Evolutionary conservation across 1,284 basidiomycete genomes (phyloP).

Genomic region (Malassezia globosa): DNA sequence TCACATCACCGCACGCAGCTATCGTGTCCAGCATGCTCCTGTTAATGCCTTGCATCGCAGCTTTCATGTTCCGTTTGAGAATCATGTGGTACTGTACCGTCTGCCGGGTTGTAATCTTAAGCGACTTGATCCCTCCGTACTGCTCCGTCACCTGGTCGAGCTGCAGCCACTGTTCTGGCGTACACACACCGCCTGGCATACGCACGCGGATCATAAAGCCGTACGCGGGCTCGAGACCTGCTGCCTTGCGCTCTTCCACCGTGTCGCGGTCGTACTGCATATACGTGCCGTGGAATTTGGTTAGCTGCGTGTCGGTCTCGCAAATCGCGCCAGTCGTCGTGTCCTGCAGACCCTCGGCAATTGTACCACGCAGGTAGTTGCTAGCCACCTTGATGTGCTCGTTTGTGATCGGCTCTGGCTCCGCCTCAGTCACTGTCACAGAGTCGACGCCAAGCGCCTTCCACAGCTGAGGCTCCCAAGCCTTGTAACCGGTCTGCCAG

Average conservation of each 20-base stretch:
- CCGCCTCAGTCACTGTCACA: slow-evolving; percentile 77
- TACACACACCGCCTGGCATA: slow-evolving; percentile 89
- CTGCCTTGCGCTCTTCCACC: slow-evolving; percentile 81
- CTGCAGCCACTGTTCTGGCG: slow-evolving; percentile 79
- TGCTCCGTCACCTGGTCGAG: slow-evolving; percentile 93
- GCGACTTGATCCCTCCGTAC: slow-evolving; percentile 72
- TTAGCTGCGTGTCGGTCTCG: slow-evolving; percentile 80
- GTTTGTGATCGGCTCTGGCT: slow-evolving; percentile 94
- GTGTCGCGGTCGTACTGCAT: slow-evolving; percentile 84
- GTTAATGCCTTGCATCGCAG: slow-evolving; percentile 93
- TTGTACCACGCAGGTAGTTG: slow-evolving; percentile 86
- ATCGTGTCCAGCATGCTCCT: slow-evolving; percentile 81
- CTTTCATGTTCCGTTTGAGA: slow-evolving; percentile 90
- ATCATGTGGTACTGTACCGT: slow-evolving; percentile 99
- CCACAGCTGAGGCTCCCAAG: slow-evolving; percentile 87
- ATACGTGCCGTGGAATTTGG: slow-evolving; percentile 82
- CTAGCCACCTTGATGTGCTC: slow-evolving; percentile 99
- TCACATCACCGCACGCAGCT: slow-evolving; percentile 96
- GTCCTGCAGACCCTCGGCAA: slow-evolving; percentile 76
- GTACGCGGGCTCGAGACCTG: slow-evolving; percentile 90
- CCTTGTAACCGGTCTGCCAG: slow-evolving; percentile 85
- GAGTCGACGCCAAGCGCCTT: slow-evolving; percentile 84
- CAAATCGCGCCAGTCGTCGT: slow-evolving; percentile 76
- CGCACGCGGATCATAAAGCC: slow-evolving; percentile 98
- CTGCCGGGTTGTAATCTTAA: slow-evolving; percentile 94